Evolutionary conservation across 2,329 filamentous ascomycete genomes (phyloP), one percentile per base, ranked within the genome.

Genomic region (Scedosporium apiospermum): DNA sequence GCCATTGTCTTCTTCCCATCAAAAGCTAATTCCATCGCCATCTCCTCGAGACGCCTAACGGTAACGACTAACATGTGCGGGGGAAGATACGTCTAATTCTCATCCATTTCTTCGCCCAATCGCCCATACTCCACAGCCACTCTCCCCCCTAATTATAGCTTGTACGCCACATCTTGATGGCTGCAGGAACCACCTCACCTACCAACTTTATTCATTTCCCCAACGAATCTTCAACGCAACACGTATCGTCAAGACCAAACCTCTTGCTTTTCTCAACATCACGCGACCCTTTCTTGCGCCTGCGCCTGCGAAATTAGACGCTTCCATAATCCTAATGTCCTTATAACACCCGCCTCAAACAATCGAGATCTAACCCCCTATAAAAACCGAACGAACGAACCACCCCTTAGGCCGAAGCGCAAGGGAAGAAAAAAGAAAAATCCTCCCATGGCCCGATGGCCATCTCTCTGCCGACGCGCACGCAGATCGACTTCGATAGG

Each of bases 401-500:
- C 23, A 23, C 49, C 21, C 18, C 49, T 23, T 10, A 7, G 16
- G 5, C 21, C 3, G 49, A 53, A 53, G 16, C 16, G 49, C 49
- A 16, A 30, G 21, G 27, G 21, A 57, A 34, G 18, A 16, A 49
- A 18, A 49, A 49, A 14, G 10, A 5, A 16, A 49, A 49, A 49
- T 16, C 44, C 18, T 3, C 14, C 44, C 14, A 57, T 57, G 57
- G 57, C 57, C 57, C 26, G 51, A 62, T 18, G 51, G 62, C 46
- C 23, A 55, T 59, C 23, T n/a, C 65, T 60, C 60, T 65, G 60
- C 38, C 62, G 61, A 55, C 61, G 9, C 51, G 55, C 3, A 26
- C 55, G 6, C 42, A 59, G 21, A 65, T 67, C 58, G 49, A 67
- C 60, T 14, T 64, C 64, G 49, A 67, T 63, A 27, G 57, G 41